Conservation (phyloP, 2,329 filamentous ascomycete genomes). For the Myotisia sp. region DNA sequence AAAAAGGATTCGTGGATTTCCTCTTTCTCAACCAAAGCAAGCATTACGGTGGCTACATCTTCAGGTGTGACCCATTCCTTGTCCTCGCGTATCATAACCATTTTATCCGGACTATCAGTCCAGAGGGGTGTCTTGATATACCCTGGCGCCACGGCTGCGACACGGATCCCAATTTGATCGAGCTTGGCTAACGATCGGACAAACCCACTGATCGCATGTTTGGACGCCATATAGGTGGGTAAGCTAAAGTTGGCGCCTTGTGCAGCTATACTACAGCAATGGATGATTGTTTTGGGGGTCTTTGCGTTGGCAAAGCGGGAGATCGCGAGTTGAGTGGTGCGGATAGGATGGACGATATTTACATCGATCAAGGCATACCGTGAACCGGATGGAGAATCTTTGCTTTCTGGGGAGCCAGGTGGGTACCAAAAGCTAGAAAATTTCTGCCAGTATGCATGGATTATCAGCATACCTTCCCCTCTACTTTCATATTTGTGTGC, state of each 20-base stretch:
- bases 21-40: constrained; percentile 39
- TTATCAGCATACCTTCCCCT: neutral
- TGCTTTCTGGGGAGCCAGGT: constrained; percentile 30
- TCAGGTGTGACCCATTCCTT: constrained; percentile 45
- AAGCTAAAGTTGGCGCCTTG: constrained; percentile 26
- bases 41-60: constrained; percentile 46
- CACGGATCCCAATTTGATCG: constrained; percentile 36
- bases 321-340: constrained; percentile 38
- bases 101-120: constrained; percentile 48
- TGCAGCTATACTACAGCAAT: constrained; percentile 37
- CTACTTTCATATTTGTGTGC: too few relatives aligned
- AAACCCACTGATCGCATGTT: constrained; percentile 36
- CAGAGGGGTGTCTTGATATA: constrained; percentile 49
- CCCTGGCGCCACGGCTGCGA: constrained; percentile 47
- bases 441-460: constrained; percentile 19
- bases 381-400: constrained; percentile 26
- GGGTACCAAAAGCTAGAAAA: constrained; percentile 39
- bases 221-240: constrained; percentile 37
- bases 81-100: constrained; percentile 35
- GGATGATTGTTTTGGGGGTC: constrained; percentile 31
- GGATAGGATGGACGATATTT: constrained; percentile 40
- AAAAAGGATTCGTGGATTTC: constrained; percentile 25
- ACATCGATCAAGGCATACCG: constrained; percentile 36
- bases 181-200: constrained; percentile 38
- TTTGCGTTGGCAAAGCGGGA: constrained; percentile 31